Evolutionary conservation across 345 rosid species (phyloP), one percentile per base, ranked within the genome.

Genomic region (Linum trigynum): DNA sequence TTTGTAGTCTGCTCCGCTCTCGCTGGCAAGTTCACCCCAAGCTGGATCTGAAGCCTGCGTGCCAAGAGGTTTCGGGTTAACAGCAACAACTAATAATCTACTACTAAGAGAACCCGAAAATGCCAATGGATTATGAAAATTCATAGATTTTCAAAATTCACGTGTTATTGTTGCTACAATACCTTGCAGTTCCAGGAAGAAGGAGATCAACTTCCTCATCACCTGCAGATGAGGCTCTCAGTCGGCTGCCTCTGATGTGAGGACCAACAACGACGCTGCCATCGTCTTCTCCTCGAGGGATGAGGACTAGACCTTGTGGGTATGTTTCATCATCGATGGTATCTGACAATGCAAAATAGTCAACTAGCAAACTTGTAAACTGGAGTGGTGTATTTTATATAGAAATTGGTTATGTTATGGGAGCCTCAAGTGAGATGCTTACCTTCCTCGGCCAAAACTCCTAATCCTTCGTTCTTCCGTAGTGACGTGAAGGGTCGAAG

Each of bases 131-230:
- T 1, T 15, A 10, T n/a, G 16, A 12, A 56, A 56, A 12, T 15
- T 3, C 2, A 1, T 3, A n/a, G n/a, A n/a, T n/a, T n/a, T n/a
- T n/a, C n/a, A 12, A 56, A 56, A 12, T 15, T 3, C 2, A 1
- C 0, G 8, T 57, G 36, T 5, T 17, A 10, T 51, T 51, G 61
- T 48, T 68, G 76, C 63, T 43, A 43, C 53, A 59, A 50, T 85
- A 90, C 99, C 99, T 88, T 67, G 96, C 99, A 65, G 99, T 94
- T 48, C 96, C 99, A 14, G 97, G 99, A 17, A 94, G 97, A 65
- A 94, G 96, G 68, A 94, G 99, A 80, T 94, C 97, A 16, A 94
- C 99, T 79, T 85, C 99, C 83, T 86, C 96, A 65, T 86, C 82
- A 36, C 98, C 97, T 17, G 72, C 91, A 62, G 92, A 79, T 3